A percentile compares a stretch with the other conserved stretches of the same genome.
Evolutionary conservation across 805 yeast species (phyloP).

Genomic region (Candida nanaspora): DNA sequence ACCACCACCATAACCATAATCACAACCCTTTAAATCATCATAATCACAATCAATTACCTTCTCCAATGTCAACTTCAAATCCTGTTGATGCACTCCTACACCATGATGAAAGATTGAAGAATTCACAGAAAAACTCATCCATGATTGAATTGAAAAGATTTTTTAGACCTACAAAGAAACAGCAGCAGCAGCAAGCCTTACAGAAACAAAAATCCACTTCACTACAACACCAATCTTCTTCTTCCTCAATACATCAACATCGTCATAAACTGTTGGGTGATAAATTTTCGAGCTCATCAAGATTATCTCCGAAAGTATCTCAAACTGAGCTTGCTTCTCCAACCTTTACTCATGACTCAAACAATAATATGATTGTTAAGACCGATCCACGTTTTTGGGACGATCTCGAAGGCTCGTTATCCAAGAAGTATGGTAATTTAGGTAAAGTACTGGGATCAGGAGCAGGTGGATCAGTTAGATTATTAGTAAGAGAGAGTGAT

Average conservation of each 20-base stretch:
- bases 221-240: constrained; percentile 13
- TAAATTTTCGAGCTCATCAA: constrained; percentile 4
- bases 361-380: constrained; percentile 32
- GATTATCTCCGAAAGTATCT: constrained; percentile 13
- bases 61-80: no score
- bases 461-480: constrained; percentile 82
- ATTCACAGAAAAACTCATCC: constrained; percentile 24
- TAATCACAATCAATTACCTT: no score
- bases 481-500: constrained; percentile 61
- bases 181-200: constrained; percentile 5
- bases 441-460: constrained; percentile 79
- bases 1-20: constrained; percentile 9
- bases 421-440: constrained; percentile 60
- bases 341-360: constrained; percentile 31
- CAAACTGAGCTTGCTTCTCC: constrained; percentile 21
- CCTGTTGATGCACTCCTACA: no score
- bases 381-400: constrained; percentile 32
- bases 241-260: constrained; percentile 14
- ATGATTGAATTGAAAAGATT: constrained; percentile 71
- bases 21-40: neutral
- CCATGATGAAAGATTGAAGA: neutral
- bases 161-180: constrained; percentile 48
- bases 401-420: constrained; percentile 45
- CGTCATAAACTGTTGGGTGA: neutral
- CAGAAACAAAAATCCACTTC: constrained; percentile 12